Base-by-base conservation (phyloP, 768 basidiomycete genomes). In the Naganishia onofrii region DNA sequence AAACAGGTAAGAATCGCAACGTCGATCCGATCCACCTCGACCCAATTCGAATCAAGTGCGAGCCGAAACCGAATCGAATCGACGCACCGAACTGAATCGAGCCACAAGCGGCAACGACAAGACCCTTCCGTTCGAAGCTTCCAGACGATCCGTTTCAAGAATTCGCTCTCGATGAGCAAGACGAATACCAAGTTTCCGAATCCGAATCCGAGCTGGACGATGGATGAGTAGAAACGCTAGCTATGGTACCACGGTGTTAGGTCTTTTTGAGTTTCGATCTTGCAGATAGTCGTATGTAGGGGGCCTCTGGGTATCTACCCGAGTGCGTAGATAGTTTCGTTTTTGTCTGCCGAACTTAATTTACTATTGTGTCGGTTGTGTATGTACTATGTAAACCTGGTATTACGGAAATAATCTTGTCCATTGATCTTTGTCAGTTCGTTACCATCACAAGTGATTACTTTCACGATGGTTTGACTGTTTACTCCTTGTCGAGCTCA, bases 401-500 rank as follows among this genome's bases (percentile, higher is more conserved):
- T 23, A 51, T 51, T 51, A 51, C 86, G 0, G 84, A 87, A 82
- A 93, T 90, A 83, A 97, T 96, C 81, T 90, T 93, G 82, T 88
- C 87, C 48, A 51, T 51, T 51, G 48, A 51, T 51, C 48, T 51
- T 13, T 3, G 15, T 3, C 23, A n/a, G n/a, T 51, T 51, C 6
- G 48, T 23, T 51, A n/a, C 21, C 13, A 1, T 51, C n/a, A n/a
- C n/a, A n/a, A n/a, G n/a, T n/a, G n/a, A n/a, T n/a, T n/a, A n/a
- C n/a, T n/a, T n/a, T n/a, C n/a, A n/a, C n/a, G n/a, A n/a, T n/a
- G n/a, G n/a, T n/a, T n/a, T n/a, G n/a, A n/a, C n/a, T n/a, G n/a
- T n/a, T n/a, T n/a, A n/a, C 7, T 42, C 2, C 42, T 8, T 42
- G 42, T 42, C 15, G 15, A 8, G 15, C 42, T 7, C 15, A 42